These are phyloP conservation scores for Colletotrichum caudatum DNA, from an alignment of 2,329 filamentous ascomycete species.

Conservation along the genomic window DNA sequence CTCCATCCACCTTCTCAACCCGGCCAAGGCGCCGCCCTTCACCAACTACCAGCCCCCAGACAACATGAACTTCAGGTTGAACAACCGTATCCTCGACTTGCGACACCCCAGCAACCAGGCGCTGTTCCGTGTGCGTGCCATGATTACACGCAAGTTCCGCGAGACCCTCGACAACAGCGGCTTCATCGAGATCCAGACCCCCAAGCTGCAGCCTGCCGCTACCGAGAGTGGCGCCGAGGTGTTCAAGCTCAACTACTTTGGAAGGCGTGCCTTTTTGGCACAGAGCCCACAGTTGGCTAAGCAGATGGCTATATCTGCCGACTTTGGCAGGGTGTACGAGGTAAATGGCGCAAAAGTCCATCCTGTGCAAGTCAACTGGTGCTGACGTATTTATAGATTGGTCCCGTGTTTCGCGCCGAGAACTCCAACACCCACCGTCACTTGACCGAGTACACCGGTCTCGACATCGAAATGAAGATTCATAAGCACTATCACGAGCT, in stretches of 20 bases:
- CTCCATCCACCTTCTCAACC: conserved; percentile 64
- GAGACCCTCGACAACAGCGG: conserved; percentile 77
- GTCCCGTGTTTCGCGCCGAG: conserved; percentile 91
- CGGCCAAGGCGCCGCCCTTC: conserved; percentile 62
- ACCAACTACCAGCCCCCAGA: conserved; percentile 58
- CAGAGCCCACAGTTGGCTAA: conserved; percentile 94
- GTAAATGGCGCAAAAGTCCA: conserved; percentile 46
- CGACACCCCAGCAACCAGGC: conserved; percentile 88
- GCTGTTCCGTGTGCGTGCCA: conserved; percentile 88
- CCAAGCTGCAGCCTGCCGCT: conserved; percentile 89
- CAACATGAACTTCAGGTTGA: conserved; percentile 47
- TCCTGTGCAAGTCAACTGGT: neutral
- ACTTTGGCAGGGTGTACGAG: conserved; percentile 91
- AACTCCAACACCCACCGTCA: conserved; percentile 97
- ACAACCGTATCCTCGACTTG: conserved; percentile 79
- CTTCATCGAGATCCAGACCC: conserved; percentile 94
- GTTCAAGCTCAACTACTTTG: conserved; percentile 94
- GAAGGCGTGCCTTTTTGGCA: conserved; percentile 85
- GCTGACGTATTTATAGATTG: conserved; percentile 60
- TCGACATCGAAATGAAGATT: conserved; percentile 94
- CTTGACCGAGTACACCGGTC: conserved; percentile 92
- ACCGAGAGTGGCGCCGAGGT: conserved; percentile 93
- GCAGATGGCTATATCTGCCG: conserved; percentile 90
- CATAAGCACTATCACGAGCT: conserved; percentile 92
- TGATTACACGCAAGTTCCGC: conserved; percentile 84